Evolutionary conservation across 345 rosid genomes (phyloP), one percentile per base, ranked within the genome.

Genomic region (Eucalyptus pumila): DNA sequence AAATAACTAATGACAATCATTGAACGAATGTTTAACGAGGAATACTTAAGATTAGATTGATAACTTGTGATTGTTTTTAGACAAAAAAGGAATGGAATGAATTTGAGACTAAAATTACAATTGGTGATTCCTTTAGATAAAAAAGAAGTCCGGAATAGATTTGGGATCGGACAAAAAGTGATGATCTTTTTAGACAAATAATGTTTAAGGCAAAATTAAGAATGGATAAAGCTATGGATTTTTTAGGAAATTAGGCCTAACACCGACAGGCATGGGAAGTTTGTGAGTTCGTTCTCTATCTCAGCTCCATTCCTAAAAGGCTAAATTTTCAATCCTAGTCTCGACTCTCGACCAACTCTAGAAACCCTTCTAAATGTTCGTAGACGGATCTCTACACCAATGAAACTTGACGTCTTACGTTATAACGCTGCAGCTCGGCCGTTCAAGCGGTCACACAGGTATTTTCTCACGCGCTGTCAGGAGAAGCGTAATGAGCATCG

Each of bases 91-190:
- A 30, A 13, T 7, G 9, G 2, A 14, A 65, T 7, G 4, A 65
- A n/a, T 65, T 65, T 65, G 37, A 65, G 37, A n/a, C 5, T 65
- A n/a, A 8, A n/a, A 5, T 65, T 65, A 65, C 16, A 4, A 2
- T 65, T n/a, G 37, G 37, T 7, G 37, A 65, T n/a, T 65, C 2
- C 30, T 65, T 65, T 14, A n/a, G 69, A 30, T 4, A 65, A 15
- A n/a, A 65, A 56, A 56, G 2, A 15, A 7, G 4, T 13, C 0
- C 1, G 3, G 21, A 24, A 13, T 15, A 9, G 24, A 34, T 19
- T 50, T 50, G 7, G 3, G 17, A 50, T 7, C 1, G 1, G 3
- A 15, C 52, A 3, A 6, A 6, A 50, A 50, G 7, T 50, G 7
- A 50, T 3, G 7, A 7, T 15, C 7, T 50, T 50, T 67, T 32